Evolutionary conservation across 2,329 filamentous ascomycete genomes (phyloP).

Genomic region (Lasiodiplodia gonubiensis): DNA sequence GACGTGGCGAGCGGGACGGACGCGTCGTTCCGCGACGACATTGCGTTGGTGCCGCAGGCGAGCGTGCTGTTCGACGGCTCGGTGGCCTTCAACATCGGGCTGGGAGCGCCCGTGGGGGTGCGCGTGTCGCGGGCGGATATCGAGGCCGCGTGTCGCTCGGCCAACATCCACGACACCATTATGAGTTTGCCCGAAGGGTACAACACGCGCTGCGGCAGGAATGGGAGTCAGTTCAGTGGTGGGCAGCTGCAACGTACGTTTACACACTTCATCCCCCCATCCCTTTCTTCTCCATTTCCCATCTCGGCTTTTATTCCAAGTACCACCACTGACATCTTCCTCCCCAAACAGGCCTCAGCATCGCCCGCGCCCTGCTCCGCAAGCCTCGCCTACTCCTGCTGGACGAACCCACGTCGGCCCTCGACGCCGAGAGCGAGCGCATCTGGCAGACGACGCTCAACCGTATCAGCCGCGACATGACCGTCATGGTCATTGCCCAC

Average conservation of each 20-base stretch:
- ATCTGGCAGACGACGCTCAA: slow-evolving; percentile 48
- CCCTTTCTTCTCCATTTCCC: too few relatives aligned
- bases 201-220: slow-evolving; percentile 57
- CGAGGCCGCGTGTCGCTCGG: slow-evolving; percentile 67
- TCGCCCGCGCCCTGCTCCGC: slow-evolving; percentile 50
- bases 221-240: slow-evolving; percentile 49
- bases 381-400: slow-evolving; percentile 49
- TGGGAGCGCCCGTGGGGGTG: slow-evolving; percentile 59
- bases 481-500: slow-evolving; percentile 54
- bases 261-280: too few relatives aligned
- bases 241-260: slow-evolving; percentile 38
- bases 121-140: slow-evolving; percentile 30
- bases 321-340: slow-evolving; percentile 40
- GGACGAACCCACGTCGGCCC: slow-evolving; percentile 51
- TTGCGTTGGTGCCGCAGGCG: slow-evolving; percentile 56
- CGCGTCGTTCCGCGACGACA: slow-evolving; percentile 34
- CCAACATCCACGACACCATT: slow-evolving; percentile 74
- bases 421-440: slow-evolving; percentile 51
- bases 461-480: slow-evolving; percentile 43
- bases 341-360: slow-evolving; percentile 38
- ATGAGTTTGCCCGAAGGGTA: slow-evolving; percentile 68
- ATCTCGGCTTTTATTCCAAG: slow-evolving; percentile 26
- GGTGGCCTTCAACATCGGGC: slow-evolving; percentile 44
- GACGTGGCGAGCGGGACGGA: too few relatives aligned
- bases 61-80: slow-evolving; percentile 54